Evolutionary conservation across 192 early-diverging fungal species (phyloP), one percentile per base, ranked within the genome.

Genomic region (Spizellomyces sp.): DNA sequence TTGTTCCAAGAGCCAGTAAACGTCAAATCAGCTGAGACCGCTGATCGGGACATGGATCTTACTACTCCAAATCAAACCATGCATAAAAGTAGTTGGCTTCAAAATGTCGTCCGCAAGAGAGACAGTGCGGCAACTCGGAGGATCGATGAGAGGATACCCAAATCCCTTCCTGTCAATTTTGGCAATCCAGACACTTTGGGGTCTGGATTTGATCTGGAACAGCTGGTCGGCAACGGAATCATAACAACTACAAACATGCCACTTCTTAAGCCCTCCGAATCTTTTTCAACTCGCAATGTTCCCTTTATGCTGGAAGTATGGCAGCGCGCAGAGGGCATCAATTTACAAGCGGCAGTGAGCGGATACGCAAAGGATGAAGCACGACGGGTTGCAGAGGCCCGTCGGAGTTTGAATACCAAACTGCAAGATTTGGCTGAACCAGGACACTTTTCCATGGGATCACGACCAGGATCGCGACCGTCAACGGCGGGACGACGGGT

Each of bases 261-360:
- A n/a, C 14, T 14, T 61, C n/a, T 12, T 14, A 64, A 64, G 44
- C 47, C 66, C 47, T 17, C 52, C 22, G 66, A 67, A 36, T 15
- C 55, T 7, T 67, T 59, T 36, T 67, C 66, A 19, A 67, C 66
- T 59, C 48, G 71, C 19, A 83, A 83, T 65, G 80, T 83, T n/a
- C 75, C 75, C n/a, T 83, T 76, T 47, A 83, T 83, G 82, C 70
- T 83, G 10, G 67, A 81, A 15, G 55, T 83, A 12, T 83, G 75
- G 75, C 74, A 81, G 58, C 70, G 66, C 6, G 80, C 74, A 8
- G 82, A 83, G 74, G 76, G 76, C 0, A 60, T 83, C 3, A 48
- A 78, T 66, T 47, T 83, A 21, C 15, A 54, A 9, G 59, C n/a
- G 9, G 44, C 63, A 27, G 19, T 80, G 70, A 74, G n/a, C 2